Evolutionary conservation across 306 rosid genomes (phyloP).

Genomic region (Cucurbita maxima): DNA sequence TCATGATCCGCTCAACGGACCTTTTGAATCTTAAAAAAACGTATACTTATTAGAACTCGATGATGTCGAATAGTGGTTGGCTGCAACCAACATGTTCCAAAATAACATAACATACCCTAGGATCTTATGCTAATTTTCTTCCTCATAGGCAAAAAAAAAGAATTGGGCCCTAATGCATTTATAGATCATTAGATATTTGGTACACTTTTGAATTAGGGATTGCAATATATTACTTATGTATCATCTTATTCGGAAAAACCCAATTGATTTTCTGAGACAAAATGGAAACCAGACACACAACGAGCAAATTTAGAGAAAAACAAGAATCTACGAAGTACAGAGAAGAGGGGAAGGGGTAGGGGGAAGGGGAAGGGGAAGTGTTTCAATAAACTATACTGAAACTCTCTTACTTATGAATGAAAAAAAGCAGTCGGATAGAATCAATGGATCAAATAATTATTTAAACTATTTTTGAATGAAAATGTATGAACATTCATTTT

Average conservation of each 20-base stretch:
- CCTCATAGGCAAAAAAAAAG: not conserved
- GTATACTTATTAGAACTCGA: no score
- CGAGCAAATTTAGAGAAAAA: not conserved
- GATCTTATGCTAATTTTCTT: not conserved
- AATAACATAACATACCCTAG: not conserved
- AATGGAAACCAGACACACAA: not conserved
- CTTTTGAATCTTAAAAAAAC: no score
- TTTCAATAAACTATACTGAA: not conserved
- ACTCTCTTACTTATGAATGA: not conserved
- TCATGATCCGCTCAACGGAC: no score
- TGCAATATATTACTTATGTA: not conserved
- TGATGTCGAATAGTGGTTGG: no score
- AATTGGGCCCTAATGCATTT: not conserved
- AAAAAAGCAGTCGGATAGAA: no score
- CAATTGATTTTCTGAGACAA: not conserved
- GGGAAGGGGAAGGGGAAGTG: not conserved
- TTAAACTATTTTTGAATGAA: not conserved
- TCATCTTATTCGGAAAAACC: not conserved
- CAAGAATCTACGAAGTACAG: not conserved
- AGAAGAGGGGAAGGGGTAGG: not conserved
- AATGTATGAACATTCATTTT: not conserved
- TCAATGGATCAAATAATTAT: not conserved
- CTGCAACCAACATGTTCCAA: not conserved
- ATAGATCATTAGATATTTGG: not conserved
- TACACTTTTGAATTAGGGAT: not conserved